Base-by-base conservation (phyloP, 2,329 filamentous ascomycete genomes). In the Aphanocladium album region DNA sequence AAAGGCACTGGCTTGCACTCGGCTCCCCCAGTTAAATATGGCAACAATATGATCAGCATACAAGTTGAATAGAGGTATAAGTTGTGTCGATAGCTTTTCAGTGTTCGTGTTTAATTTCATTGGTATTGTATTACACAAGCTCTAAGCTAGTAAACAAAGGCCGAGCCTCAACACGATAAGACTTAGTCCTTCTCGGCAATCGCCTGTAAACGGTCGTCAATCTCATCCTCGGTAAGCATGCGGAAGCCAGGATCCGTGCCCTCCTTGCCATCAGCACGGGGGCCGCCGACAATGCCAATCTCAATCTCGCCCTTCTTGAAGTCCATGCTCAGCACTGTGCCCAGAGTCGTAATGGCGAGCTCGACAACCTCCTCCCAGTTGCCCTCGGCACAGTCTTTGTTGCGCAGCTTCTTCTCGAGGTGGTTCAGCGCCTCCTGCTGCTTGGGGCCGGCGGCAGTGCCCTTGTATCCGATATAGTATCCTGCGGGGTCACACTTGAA, bases 241-340 rank as follows among this genome's bases (percentile, higher is more conserved):
- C 93, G 87, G 83, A 99, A 99, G 64, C 81, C 82, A 54, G 88
- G 77, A 70, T 91, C 84, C 64, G 88, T 89, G 66, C 91, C 91
- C 74, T 96, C 90, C 77, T 90, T 83, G 67, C 93, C 93, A 72
- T 96, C 91, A 62, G 81, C 78, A 70, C 86, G 84, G 61, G 93
- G 93, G 33, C 92, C 93, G 67, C 95, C 95, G 59, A 97, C 95
- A 72, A 99, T 93, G 65, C 95, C 95, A 77, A 99, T 91, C 80
- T 99, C 95, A 74, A 99, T 88, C 82, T 99, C 95, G 69, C 90
- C 90, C 83, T 98, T 98, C 86, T 99, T 99, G 83, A 99, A 99
- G 76, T 99, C 95, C 76, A 98, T 96, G 77, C 93, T 97, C 66
- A 99, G 83, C 63, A 99, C 93, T 39, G 90, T 96, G 84, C 93